A percentile compares a stretch with the other conserved stretches of the same genome.
phyloP scores from a whole-genome alignment of 2,329 filamentous ascomycete genomes.

The Neofusicoccum laricinum region DNA sequence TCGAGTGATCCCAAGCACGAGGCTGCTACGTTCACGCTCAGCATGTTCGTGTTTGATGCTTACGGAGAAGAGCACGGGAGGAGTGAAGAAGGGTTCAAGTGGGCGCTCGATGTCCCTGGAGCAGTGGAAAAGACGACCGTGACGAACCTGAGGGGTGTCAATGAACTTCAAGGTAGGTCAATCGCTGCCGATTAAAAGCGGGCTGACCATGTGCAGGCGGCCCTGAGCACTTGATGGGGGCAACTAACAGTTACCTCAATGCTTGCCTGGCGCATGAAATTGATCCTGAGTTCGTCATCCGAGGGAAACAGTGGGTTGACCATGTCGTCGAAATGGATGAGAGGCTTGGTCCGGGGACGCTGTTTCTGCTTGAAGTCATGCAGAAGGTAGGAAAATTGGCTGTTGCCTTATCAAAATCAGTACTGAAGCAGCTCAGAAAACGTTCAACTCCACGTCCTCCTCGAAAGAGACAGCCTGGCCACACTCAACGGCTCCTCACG shows the following conservation, averaged over 20 bases:
- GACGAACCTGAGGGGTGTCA: constrained; percentile 24
- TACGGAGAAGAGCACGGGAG: constrained; percentile 30
- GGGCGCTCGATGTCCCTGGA: constrained; percentile 26
- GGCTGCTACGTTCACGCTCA: constrained; percentile 15
- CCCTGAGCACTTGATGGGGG: constrained; percentile 19
- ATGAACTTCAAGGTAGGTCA: constrained; percentile 21
- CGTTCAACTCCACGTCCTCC: constrained; percentile 21
- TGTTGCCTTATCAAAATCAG: neutral
- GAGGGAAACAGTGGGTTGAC: constrained; percentile 29
- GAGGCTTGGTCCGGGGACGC: constrained; percentile 23
- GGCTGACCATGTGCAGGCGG: constrained; percentile 21
- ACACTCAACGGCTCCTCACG: constrained; percentile 23
- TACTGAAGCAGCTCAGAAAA: neutral
- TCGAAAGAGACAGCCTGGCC: constrained; percentile 25
- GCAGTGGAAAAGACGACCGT: constrained; percentile 23
- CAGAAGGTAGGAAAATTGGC: constrained; percentile 20
- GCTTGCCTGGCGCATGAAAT: constrained; percentile 25
- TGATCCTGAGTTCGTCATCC: constrained; percentile 24
- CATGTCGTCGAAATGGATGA: constrained; percentile 19
- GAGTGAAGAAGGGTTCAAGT: constrained; percentile 27
- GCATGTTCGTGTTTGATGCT: constrained; percentile 30
- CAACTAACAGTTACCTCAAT: constrained; percentile 24
- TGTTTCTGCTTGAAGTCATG: constrained; percentile 29
- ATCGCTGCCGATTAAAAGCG: neutral
- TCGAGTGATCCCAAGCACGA: constrained; percentile 22